Base-by-base conservation (phyloP, 768 basidiomycete genomes). In the Stropharia rugosoannulata region DNA sequence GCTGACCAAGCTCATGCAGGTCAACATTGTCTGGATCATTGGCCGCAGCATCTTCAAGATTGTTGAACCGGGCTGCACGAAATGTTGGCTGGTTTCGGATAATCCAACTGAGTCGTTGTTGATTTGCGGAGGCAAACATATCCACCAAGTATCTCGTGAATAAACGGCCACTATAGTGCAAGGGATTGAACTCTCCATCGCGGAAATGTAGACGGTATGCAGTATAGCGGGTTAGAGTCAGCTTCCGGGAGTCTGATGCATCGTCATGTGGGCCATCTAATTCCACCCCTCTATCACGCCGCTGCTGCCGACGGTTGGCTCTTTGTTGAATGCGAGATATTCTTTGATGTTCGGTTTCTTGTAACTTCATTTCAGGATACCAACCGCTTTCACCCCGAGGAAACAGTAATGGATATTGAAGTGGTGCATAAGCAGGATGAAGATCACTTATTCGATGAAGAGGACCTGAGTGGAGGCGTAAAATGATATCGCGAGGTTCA, bases 91-190 rank as follows among this genome's bases (percentile, higher is more conserved):
- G 77, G 56, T 80, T 70, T 4, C 59, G 19, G 3, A 51, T 22
- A 5, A 69, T 22, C 59, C 61, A 82, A 2, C 49, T 47, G 0
- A 82, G 68, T 2, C 70, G 59, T 3, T 61, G 54, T 22, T 78
- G 75, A 5, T 81, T 78, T 9, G 70, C 56, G 1, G 66, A 61
- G 2, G 77, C 78, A 51, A 48, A 65, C 60, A 66, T 66, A 29
- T 68, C 64, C 2, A 82, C 74, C 19, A 79, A 16, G 45, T 73
- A 75, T 35, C 74, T 71, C 39, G 74, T 69, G 18, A 80, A 70
- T 0, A 80, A 65, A 5, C 68, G 66, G 0, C 72, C 69, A 55
- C 65, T 72, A 11, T 59, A 66, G 19, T 74, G 69, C 6, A 79
- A 43, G 35, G 66, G 63, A 11, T 56, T 42, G 25, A 65, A 67